Conservation (phyloP, 176 grass and related monocot genomes). For the Poa annua region DNA sequence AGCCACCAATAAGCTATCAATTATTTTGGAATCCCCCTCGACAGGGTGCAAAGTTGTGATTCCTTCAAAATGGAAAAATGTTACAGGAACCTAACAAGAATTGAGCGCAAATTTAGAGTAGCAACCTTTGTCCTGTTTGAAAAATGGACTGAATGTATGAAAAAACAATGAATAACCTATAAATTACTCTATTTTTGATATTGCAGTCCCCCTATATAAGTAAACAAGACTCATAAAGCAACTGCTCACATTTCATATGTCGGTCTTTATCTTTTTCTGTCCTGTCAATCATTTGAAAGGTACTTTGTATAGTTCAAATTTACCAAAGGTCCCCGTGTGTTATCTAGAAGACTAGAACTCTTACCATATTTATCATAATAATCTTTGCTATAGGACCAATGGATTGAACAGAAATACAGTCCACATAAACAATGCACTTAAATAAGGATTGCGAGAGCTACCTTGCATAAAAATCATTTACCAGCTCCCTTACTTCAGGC, state of each 20-base stretch:
- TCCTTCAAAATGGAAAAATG: not conserved
- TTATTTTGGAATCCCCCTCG: not conserved
- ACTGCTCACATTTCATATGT: not conserved
- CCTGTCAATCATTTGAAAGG: not conserved
- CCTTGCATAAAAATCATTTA: conserved; percentile 99
- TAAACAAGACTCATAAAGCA: conserved; percentile 19
- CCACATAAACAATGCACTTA: not conserved
- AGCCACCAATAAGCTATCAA: not conserved
- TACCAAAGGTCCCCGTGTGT: not conserved
- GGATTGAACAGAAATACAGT: not conserved
- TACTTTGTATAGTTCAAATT: not conserved
- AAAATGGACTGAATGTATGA: not conserved
- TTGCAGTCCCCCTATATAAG: not conserved
- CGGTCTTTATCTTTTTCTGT: not conserved
- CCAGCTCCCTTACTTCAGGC: conserved; percentile 96
- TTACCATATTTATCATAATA: not conserved
- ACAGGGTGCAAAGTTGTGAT: not conserved
- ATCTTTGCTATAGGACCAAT: not conserved
- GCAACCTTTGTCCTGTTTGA: not conserved
- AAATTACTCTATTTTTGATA: not conserved
- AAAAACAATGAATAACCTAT: not conserved
- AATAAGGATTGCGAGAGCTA: conserved; percentile 26
- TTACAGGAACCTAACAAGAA: not conserved
- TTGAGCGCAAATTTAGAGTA: not conserved
- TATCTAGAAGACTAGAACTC: not conserved